Evolutionary conservation across 345 rosid species (phyloP).

Genomic region (Citrus trifoliata): DNA sequence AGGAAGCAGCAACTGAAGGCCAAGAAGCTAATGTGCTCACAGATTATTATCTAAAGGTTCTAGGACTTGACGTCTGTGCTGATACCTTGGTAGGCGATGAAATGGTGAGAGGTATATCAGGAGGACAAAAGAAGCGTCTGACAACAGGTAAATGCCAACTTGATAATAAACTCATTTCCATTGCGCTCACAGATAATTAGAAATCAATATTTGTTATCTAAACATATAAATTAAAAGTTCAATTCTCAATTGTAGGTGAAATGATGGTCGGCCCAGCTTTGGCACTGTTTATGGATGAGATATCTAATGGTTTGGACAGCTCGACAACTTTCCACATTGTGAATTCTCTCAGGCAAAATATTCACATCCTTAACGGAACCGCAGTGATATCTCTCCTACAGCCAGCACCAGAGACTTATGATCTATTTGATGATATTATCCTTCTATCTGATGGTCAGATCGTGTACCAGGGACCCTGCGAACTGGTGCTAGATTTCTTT

Average conservation of each 20-base stretch:
- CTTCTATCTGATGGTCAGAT: constrained; percentile 63
- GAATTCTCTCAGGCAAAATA: constrained; percentile 49
- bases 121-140: constrained; percentile 67
- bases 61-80: constrained; percentile 66
- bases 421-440: constrained; percentile 71
- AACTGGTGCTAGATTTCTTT: constrained; percentile 50
- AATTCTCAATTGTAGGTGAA: constrained; percentile 41
- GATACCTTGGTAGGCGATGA: constrained; percentile 58
- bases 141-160: constrained; percentile 46
- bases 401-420: constrained; percentile 77
- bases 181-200: neutral
- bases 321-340: constrained; percentile 71
- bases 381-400: constrained; percentile 75
- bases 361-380: constrained; percentile 55
- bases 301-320: constrained; percentile 79
- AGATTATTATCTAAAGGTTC: constrained; percentile 56
- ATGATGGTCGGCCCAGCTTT: constrained; percentile 71
- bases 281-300: constrained; percentile 75
- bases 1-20: constrained; percentile 49
- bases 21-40: constrained; percentile 49
- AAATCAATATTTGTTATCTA: neutral
- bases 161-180: neutral
- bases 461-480: constrained; percentile 43
- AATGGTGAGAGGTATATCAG: constrained; percentile 70
- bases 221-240: neutral